Conservation (phyloP, 306 rosid genomes). For the Ziziphus jujuba region DNA sequence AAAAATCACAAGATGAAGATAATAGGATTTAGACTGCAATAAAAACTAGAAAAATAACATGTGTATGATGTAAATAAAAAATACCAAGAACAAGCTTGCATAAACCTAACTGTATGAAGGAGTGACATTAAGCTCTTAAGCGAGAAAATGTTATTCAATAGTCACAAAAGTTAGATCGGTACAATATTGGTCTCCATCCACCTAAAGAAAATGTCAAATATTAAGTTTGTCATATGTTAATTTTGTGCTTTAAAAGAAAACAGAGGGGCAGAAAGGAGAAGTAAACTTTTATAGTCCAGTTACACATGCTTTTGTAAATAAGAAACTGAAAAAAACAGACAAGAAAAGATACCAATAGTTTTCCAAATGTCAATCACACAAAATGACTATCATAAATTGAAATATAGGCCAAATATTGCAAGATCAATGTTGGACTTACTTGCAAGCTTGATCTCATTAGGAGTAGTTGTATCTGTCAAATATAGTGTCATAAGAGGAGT, state of each 20-base stretch:
- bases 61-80: not conserved
- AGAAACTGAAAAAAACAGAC: too few relatives aligned
- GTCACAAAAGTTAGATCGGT: not conserved
- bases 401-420: not conserved
- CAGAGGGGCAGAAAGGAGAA: too few relatives aligned
- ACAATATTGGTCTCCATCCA: not conserved
- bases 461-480: conserved; percentile 74
- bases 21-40: not conserved
- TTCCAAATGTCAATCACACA: not conserved
- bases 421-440: conserved; percentile 45
- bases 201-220: too few relatives aligned
- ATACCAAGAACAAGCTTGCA: not conserved
- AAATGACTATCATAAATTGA: not conserved
- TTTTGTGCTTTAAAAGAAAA: not conserved
- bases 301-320: too few relatives aligned
- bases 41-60: not conserved
- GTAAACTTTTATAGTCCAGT: too few relatives aligned
- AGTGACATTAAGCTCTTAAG: not conserved
- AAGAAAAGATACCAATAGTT: not conserved
- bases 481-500: conserved; percentile 92
- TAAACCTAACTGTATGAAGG: not conserved
- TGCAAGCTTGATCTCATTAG: conserved; percentile 75
- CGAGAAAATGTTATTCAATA: not conserved
- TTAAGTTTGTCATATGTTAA: too few relatives aligned
- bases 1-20: not conserved